Percentiles rank a stretch among this genome's conserved stretches.
phyloP scores from a whole-genome alignment of 441 rosid species.

The Erodium trifolium region DNA sequence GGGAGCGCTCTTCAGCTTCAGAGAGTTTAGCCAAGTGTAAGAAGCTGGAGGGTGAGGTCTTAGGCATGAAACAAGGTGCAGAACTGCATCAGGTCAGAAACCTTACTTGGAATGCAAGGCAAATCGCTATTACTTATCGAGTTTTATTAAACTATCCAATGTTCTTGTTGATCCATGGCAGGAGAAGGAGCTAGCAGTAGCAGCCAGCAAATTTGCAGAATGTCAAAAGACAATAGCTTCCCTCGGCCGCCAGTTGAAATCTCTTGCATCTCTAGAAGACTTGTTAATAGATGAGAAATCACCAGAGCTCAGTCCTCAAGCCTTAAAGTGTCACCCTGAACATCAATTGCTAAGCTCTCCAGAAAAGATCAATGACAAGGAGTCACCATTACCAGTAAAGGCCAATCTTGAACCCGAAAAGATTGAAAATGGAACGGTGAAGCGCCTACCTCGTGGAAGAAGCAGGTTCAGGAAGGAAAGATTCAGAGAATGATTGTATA shows the following conservation, averaged over 20 bases:
- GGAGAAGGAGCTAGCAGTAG: constrained; percentile 64
- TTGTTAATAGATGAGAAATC: constrained; percentile 35
- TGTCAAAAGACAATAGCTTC: constrained; percentile 84
- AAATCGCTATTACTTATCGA: too few relatives aligned
- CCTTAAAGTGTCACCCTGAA: constrained; percentile 5
- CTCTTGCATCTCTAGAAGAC: constrained; percentile 58
- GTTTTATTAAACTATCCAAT: neutral
- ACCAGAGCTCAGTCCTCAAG: constrained; percentile 20
- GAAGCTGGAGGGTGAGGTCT: constrained; percentile 51
- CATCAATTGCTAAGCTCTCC: too few relatives aligned
- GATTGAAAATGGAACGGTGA: constrained; percentile 14
- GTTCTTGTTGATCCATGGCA: constrained; percentile 17
- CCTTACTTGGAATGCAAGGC: too few relatives aligned
- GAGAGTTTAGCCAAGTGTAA: constrained; percentile 21
- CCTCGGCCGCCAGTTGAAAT: constrained; percentile 49
- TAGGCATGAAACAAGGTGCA: constrained; percentile 35
- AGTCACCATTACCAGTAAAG: constrained; percentile 2
- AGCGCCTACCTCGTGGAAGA: constrained; percentile 22
- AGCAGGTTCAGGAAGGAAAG: neutral
- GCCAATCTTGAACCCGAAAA: constrained; percentile 15
- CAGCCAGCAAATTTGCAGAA: constrained; percentile 65
- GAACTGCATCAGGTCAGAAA: constrained; percentile 17
- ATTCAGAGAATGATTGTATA: neutral
- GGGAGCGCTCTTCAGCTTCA: constrained; percentile 22
- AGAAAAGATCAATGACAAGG: too few relatives aligned